A percentile compares a stretch with the other conserved stretches of the same genome.
phyloP scores from a whole-genome alignment of 1,284 basidiomycete genomes.

The Exobasidium cylindrosporum region DNA sequence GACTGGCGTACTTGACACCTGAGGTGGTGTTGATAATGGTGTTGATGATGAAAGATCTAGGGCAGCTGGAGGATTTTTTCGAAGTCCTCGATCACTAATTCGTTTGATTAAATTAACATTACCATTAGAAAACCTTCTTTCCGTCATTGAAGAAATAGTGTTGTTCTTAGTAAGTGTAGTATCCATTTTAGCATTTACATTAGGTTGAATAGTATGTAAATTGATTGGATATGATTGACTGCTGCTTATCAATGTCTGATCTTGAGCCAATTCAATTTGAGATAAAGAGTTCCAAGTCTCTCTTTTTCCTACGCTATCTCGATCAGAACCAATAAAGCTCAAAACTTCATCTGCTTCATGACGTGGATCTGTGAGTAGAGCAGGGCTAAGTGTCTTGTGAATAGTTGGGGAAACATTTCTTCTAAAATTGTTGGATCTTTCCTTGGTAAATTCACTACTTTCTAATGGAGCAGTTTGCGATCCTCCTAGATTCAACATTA shows the following conservation, averaged over 20 bases:
- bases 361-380: slow-evolving; percentile 5
- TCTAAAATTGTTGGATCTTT: neutral
- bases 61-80: neutral
- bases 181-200: too few relatives aligned
- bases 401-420: slow-evolving; percentile 12
- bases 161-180: too few relatives aligned
- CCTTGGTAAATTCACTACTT: too few relatives aligned
- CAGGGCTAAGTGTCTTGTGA: slow-evolving; percentile 16
- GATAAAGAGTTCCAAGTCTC: neutral
- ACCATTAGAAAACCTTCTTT: neutral
- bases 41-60: neutral
- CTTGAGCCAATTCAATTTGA: neutral
- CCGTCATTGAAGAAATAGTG: neutral
- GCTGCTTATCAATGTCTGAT: neutral
- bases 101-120: neutral
- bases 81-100: neutral
- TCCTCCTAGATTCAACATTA: neutral
- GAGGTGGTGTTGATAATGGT: neutral
- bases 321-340: slow-evolving; percentile 1
- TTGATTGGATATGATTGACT: too few relatives aligned
- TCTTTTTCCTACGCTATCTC: neutral
- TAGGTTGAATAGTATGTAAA: too few relatives aligned
- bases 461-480: neutral
- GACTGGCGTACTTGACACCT: too few relatives aligned
- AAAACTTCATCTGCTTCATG: slow-evolving; percentile 9